A percentile compares a stretch with the other conserved stretches of the same genome.
phyloP scores from a whole-genome alignment of 495 filamentous ascomycete genomes.

The Hypoxylon perforatum region DNA sequence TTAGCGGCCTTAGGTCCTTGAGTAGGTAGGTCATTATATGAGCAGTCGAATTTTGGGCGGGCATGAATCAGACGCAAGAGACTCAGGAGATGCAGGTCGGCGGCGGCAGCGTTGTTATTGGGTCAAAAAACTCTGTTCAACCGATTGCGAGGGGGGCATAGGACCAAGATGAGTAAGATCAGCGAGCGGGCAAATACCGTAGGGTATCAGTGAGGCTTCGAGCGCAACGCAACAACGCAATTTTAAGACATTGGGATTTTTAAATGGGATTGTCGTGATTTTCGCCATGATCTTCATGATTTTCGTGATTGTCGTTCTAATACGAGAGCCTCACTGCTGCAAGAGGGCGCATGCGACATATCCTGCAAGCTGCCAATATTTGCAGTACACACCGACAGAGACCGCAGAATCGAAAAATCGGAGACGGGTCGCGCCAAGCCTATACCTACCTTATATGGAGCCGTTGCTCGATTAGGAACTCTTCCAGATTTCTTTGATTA shows the following conservation, averaged over 20 bases:
- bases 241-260: conserved; percentile 1
- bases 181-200: conserved; percentile 12
- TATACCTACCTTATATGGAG: conserved; percentile 32
- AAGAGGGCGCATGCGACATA: conserved; percentile 1
- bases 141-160: conserved; percentile 28
- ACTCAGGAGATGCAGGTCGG: too few species aligned
- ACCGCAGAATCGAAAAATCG: conserved; percentile 36
- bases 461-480: conserved; percentile 32
- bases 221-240: conserved; percentile 7
- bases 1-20: conserved; percentile 2
- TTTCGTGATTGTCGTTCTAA: conserved; percentile 40
- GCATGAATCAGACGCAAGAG: conserved; percentile 20
- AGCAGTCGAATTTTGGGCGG: conserved; percentile 28
- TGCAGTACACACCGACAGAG: conserved; percentile 29
- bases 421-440: conserved; percentile 36
- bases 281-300: conserved; percentile 31
- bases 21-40: neutral
- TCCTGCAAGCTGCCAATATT: conserved; percentile 7
- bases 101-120: conserved; percentile 39
- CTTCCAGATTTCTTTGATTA: conserved; percentile 38
- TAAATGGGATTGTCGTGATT: conserved; percentile 30
- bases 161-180: conserved; percentile 37
- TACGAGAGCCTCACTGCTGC: conserved; percentile 40
- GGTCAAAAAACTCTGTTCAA: conserved; percentile 18
- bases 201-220: conserved; percentile 16